Conservation (phyloP, 148 eudicot species). For the Amaranthus palmeri region DNA sequence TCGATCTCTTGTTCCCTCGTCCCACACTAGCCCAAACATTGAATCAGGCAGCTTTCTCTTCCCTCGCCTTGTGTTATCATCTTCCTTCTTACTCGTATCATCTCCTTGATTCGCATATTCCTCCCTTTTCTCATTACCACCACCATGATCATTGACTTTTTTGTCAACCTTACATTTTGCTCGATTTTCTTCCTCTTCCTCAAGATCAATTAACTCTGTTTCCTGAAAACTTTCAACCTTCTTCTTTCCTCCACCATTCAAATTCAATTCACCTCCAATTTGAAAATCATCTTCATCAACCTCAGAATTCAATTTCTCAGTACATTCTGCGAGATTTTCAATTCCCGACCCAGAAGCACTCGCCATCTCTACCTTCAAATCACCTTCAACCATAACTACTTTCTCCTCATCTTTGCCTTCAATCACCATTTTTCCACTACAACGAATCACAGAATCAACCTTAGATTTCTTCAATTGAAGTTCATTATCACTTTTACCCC, state of each 20-base stretch:
- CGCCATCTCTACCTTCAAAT: conserved; percentile 14
- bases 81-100: not conserved
- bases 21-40: conserved; percentile 22
- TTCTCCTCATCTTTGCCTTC: conserved; percentile 4
- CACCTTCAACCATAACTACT: not conserved
- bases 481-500: conserved; percentile 8
- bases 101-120: not conserved
- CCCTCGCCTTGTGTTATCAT: not conserved
- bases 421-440: conserved; percentile 14
- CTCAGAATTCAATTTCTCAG: conserved; percentile 3
- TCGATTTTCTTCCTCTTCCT: not conserved
- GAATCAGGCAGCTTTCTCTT: conserved; percentile 26
- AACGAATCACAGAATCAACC: conserved; percentile 11
- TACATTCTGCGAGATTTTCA: not conserved
- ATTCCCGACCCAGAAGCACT: conserved; percentile 5
- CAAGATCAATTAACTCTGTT: not conserved
- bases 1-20: not conserved
- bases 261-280: not conserved
- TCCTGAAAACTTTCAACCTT: not conserved
- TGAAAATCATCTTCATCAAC: not conserved
- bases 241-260: not conserved
- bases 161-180: not conserved
- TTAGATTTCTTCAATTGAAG: conserved; percentile 11
- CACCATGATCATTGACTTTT: not conserved
- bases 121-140: not conserved